A percentile compares a stretch with the other conserved stretches of the same genome.
Conservation (phyloP, 176 grass and related monocot species). For the Guadua angustifolia region DNA sequence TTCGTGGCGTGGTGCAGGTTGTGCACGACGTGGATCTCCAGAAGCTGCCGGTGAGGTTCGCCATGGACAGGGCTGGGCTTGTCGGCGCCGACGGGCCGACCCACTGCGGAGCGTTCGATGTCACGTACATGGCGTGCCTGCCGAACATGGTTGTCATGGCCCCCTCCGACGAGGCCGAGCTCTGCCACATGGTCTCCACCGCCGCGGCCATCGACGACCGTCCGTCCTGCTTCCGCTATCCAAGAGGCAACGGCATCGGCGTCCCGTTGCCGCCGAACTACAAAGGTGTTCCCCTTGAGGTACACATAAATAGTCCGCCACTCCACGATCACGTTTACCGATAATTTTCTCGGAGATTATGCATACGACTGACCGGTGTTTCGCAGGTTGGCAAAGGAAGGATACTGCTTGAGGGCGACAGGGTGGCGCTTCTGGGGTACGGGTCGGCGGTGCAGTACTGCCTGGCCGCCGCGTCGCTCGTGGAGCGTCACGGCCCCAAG, state of each 20-base stretch:
- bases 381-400: constrained; percentile 81
- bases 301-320: constrained; percentile 3
- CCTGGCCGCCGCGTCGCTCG: constrained; percentile 61
- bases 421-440: constrained; percentile 89
- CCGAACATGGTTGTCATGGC: constrained; percentile 99
- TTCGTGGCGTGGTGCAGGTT: constrained; percentile 47
- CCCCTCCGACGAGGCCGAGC: constrained; percentile 90
- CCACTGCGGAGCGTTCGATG: constrained; percentile 89
- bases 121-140: constrained; percentile 95
- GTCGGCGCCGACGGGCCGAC: constrained; percentile 94
- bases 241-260: constrained; percentile 86
- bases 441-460: constrained; percentile 91
- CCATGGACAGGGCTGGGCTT: constrained; percentile 92
- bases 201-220: constrained; percentile 89
- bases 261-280: constrained; percentile 72
- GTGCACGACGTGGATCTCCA: constrained; percentile 95
- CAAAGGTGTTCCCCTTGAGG: constrained; percentile 88
- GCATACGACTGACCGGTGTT: not conserved
- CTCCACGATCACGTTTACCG: not conserved
- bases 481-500: constrained; percentile 64
- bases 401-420: constrained; percentile 75
- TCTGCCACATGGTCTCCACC: constrained; percentile 96
- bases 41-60: constrained; percentile 91
- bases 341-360: not conserved
- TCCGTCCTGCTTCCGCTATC: constrained; percentile 88